Percentiles rank a stretch among this genome's conserved stretches.
Evolutionary conservation across 768 basidiomycete genomes (phyloP).

Genomic region (Pleurotus salmoneostramineus): DNA sequence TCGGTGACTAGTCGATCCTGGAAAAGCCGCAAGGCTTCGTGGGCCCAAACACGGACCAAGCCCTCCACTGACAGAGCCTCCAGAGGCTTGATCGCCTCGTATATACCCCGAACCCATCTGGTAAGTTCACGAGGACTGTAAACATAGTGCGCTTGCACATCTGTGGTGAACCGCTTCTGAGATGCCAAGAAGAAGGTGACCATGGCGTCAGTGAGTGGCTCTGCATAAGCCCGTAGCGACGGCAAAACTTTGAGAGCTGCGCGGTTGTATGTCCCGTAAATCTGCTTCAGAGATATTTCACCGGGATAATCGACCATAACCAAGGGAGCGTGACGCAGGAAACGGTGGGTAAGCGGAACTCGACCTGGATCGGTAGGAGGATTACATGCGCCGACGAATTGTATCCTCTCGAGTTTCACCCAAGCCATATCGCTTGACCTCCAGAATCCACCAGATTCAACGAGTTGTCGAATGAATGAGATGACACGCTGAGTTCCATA

Average conservation of each 20-base stretch:
- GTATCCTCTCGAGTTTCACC: slow-evolving; percentile 98
- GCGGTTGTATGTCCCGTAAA: slow-evolving; percentile 97
- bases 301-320: slow-evolving; percentile 99
- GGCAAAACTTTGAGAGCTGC: slow-evolving; percentile 95
- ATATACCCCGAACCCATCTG: slow-evolving; percentile 95
- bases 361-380: slow-evolving; percentile 99
- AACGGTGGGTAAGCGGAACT: slow-evolving; percentile 95
- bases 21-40: slow-evolving; percentile 95
- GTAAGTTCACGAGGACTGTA: slow-evolving; percentile 99
- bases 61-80: slow-evolving; percentile 95
- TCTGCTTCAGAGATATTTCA: slow-evolving; percentile 93
- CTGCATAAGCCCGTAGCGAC: slow-evolving; percentile 86
- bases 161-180: slow-evolving; percentile 92
- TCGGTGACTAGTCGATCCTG: slow-evolving; percentile 95
- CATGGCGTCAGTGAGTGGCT: slow-evolving; percentile 97
- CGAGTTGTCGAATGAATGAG: slow-evolving; percentile 95
- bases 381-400: slow-evolving; percentile 99
- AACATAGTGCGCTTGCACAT: slow-evolving; percentile 97
- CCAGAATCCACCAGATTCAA: slow-evolving; percentile 95
- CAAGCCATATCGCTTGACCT: slow-evolving; percentile 91
- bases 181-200: slow-evolving; percentile 93
- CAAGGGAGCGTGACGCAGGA: slow-evolving; percentile 94
- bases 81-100: slow-evolving; percentile 92
- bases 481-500: slow-evolving; percentile 99
- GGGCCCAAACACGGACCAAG: slow-evolving; percentile 95